Base-by-base conservation (phyloP, 2,329 filamentous ascomycete genomes). In the Alternaria sp. region DNA sequence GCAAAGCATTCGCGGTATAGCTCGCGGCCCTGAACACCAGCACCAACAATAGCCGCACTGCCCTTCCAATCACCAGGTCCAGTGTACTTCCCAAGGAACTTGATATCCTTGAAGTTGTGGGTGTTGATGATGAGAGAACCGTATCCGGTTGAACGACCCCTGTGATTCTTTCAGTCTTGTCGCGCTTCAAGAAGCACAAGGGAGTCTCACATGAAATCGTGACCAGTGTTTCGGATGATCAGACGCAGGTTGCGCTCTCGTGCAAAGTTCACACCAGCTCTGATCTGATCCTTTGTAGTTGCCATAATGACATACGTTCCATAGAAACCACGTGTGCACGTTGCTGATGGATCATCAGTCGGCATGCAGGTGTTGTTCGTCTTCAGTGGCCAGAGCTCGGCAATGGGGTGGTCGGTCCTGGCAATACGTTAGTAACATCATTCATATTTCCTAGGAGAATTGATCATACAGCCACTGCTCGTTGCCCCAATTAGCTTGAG, bases 41-140 rank as follows among this genome's bases (percentile, higher is more conserved):
- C 72, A 17, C 74, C 74, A 21, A 77, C 68, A 10, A 58, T 65
- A 21, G 68, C 72, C 24, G 73, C 74, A 7, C 63, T 63, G 45
- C 75, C 75, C 5, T 53, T 69, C 71, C 73, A 77, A n/a, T 69
- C 51, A 0, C 73, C 72, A 6, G 72, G 68, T 5, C 73, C 72
- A n/a, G 42, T 65, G 53, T 77, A 76, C 36, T 68, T 71, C 50
- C 70, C 58, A 3, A 67, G 17, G 31, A 76, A 75, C 29, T 65
- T 65, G 17, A 70, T 67, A 4, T 72, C 66, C 54, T 75, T 75
- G 61, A 78, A 74, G 59, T 70, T 74, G 50, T 78, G 75, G 1
- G 75, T 78, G 50, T 76, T 77, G 65, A 77, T 70, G 45, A 73
- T 71, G 21, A 78, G 62, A 0, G 74, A 68, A 21, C 72, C 74